Evolutionary conservation across 1,139 yeast species (phyloP), one percentile per base, ranked within the genome.

Genomic region (Yamadazyma taylorii): DNA sequence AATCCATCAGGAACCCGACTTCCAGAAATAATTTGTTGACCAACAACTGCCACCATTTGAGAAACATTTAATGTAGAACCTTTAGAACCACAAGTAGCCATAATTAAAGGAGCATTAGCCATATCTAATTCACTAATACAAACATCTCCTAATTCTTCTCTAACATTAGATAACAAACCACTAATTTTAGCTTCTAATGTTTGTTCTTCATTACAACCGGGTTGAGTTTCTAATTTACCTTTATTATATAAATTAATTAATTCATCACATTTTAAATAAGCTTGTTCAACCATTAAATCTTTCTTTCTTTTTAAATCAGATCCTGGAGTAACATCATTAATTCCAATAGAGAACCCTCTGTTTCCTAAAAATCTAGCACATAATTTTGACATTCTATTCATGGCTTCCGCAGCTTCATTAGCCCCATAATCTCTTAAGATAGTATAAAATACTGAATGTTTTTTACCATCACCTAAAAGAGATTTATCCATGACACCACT

Each of bases 11-110:
- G 98, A 49, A 94, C 98, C 77, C 99, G 96, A 58, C 87, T 86
- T 63, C 99, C 99, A 4, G 96, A 82, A 53, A 94, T 94, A 70
- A 94, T 94, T 63, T 94, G 99, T 66, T 94, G 99, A 41, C 99
- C 99, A 34, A 94, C 99, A 60, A 94, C 97, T 0, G 99, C 98
- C 75, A 94, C 98, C 99, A 94, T 94, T 68, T 94, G 99, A 9
- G 98, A 92, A 31, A 94, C 98, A 62, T 94, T 94, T 48, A 94
- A 78, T 0, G 97, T 89, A 29, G 98, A 92, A 63, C 98, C 99
- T 63, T 94, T 94, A 34, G 98, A 92, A 51, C 99, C 99, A 76
- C 98, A 92, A 1, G 96, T 88, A 9, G 98, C 97, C 99, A 94
- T 94, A 58, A 94, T 90, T 56, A 94, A 77, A 28, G 98, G 98